A percentile compares a stretch with the other conserved stretches of the same genome.
These are phyloP conservation scores for Phialocephala sp. DNA, from an alignment of 2,329 filamentous ascomycete species.

Conservation along the genomic window DNA sequence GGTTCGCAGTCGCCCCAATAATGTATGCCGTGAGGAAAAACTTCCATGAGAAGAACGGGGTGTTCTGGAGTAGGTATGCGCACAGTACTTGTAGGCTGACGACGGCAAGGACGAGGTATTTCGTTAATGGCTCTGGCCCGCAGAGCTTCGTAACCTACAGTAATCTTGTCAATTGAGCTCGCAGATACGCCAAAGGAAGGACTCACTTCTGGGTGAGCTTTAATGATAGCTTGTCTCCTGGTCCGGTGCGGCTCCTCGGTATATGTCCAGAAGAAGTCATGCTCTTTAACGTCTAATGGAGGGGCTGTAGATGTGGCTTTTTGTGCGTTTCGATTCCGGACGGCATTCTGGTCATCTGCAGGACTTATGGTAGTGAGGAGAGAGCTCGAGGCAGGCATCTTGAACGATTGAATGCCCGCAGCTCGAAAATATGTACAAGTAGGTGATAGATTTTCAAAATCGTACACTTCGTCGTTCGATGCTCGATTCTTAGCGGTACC, in stretches of 20 bases:
- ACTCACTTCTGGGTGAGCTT: slow-evolving; percentile 92
- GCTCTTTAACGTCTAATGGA: slow-evolving; percentile 38
- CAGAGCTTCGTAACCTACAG: slow-evolving; percentile 91
- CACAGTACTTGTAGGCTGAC: slow-evolving; percentile 80
- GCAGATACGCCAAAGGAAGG: background rate
- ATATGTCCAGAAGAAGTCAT: slow-evolving; percentile 94
- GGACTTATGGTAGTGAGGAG: slow-evolving; percentile 31
- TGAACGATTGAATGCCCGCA: slow-evolving; percentile 24
- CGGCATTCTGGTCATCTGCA: slow-evolving; percentile 17
- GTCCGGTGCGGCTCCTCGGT: slow-evolving; percentile 97
- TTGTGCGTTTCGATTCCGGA: slow-evolving; percentile 23
- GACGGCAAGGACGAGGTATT: slow-evolving; percentile 86
- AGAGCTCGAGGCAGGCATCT: slow-evolving; percentile 34
- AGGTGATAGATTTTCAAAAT: background rate
- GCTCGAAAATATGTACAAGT: slow-evolving; percentile 13
- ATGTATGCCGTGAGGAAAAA: slow-evolving; percentile 91
- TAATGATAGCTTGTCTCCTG: slow-evolving; percentile 91
- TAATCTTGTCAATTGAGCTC: slow-evolving; percentile 15
- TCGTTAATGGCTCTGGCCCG: slow-evolving; percentile 92
- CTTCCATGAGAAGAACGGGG: slow-evolving; percentile 78
- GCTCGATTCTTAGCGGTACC: background rate
- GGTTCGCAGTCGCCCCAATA: slow-evolving; percentile 92
- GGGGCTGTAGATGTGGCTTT: slow-evolving; percentile 24
- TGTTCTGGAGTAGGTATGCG: slow-evolving; percentile 78
- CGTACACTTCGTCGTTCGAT: background rate